Base-by-base conservation (phyloP, 768 basidiomycete genomes). In the Boletellus ananas region DNA sequence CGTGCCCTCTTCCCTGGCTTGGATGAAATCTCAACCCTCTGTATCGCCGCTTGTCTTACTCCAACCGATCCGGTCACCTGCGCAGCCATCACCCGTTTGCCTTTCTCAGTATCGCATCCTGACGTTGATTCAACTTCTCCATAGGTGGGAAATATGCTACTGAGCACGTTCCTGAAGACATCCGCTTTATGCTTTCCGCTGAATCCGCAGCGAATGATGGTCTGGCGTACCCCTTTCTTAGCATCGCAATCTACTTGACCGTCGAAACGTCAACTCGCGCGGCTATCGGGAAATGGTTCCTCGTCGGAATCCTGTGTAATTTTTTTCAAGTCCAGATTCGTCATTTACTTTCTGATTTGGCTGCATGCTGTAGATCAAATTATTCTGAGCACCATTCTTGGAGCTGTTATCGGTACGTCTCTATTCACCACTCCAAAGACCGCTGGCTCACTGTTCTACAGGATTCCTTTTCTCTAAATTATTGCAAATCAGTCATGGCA, bases 191-290 rank as follows among this genome's bases (percentile, higher is more conserved):
- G 37, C 73, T 96, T 6, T 80, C 88, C 0, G 91, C 90, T 0
- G 95, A 98, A 69, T 90, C 89, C 5, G 96, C 94, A 0, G 85
- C 90, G 7, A 99, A 99, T 67, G 96, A 98, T 58, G 96, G 96
- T 2, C 77, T 97, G 13, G 93, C 94, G 2, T 96, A 94, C 66
- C 94, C 94, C 0, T 97, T 97, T 66, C 74, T 97, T 47, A 79
- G 81, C 23, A 76, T 98, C 46, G 82, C 94, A 3, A 76, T 98
- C 10, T 97, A 95, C 65, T 75, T 98, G 40, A 85, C 84, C 10
- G 57, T 92, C 5, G 90, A 95, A 55, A 61, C 76, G 0, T 78
- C 83, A 3, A 74, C 70, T 14, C 69, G 74, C 0, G 74, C 75
- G 11, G 91, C 93, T 5, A 71, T 96, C 29, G 82, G 76, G 12